Evolutionary conservation across 2,329 filamentous ascomycete species (phyloP).

Genomic region (Mycosphaerella sp.): DNA sequence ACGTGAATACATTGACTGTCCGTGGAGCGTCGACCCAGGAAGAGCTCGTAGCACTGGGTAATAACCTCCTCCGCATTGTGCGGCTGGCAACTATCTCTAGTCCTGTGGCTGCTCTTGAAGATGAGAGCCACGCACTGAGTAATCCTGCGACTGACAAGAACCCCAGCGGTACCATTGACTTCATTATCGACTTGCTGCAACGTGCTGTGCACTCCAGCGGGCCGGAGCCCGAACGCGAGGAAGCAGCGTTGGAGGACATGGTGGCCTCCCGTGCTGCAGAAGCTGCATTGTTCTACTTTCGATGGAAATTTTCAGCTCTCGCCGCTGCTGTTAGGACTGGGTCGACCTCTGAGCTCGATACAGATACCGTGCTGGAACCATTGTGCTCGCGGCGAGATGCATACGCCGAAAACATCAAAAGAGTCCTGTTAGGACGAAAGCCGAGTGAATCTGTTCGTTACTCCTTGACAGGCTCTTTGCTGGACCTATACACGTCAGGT

Average conservation of each 20-base stretch:
- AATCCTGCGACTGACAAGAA: constrained; percentile 18
- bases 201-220: constrained; percentile 63
- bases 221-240: constrained; percentile 54
- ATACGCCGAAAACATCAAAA: constrained; percentile 46
- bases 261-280: constrained; percentile 71
- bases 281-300: constrained; percentile 78
- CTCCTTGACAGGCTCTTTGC: constrained; percentile 65
- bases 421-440: constrained; percentile 45
- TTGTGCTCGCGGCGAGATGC: constrained; percentile 47
- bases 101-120: constrained; percentile 68
- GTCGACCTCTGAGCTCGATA: constrained; percentile 47
- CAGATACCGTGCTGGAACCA: constrained; percentile 50
- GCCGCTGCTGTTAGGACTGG: constrained; percentile 45
- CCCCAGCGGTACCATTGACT: constrained; percentile 51
- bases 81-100: constrained; percentile 49
- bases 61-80: constrained; percentile 31
- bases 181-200: constrained; percentile 65
- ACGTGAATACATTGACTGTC: constrained; percentile 63
- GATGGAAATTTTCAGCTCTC: constrained; percentile 60
- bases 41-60: constrained; percentile 30
- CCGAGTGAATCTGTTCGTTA: constrained; percentile 65
- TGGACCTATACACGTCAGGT: constrained; percentile 78
- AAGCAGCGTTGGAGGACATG: constrained; percentile 72
- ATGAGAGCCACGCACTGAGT: constrained; percentile 39
- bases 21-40: constrained; percentile 59